phyloP scores from a whole-genome alignment of 2,329 filamentous ascomycete species.

The Epichloe brachyelytri region DNA sequence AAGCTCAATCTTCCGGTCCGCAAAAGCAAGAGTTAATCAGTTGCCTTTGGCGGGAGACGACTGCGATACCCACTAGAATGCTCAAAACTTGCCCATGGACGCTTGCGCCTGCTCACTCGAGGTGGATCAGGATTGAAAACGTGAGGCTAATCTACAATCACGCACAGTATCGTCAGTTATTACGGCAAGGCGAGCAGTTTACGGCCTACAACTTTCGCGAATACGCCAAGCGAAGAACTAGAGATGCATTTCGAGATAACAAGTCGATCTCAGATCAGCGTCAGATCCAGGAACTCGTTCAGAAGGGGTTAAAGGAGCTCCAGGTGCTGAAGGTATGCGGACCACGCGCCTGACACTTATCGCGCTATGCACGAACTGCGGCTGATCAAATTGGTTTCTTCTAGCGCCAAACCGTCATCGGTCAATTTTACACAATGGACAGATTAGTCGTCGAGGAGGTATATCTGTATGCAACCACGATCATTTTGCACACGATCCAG shows the following conservation, averaged over 20 bases:
- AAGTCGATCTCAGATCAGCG: slow-evolving; percentile 58
- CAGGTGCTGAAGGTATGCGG: slow-evolving; percentile 72
- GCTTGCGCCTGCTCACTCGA: background rate
- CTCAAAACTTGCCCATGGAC: background rate
- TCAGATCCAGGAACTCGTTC: slow-evolving; percentile 74
- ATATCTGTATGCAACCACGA: slow-evolving; percentile 45
- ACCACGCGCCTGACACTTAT: too few relatives aligned
- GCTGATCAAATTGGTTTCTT: slow-evolving; percentile 4
- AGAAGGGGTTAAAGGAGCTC: slow-evolving; percentile 76
- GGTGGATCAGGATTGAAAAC: background rate
- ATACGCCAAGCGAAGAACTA: slow-evolving; percentile 82
- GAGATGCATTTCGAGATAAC: slow-evolving; percentile 81
- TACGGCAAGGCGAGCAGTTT: slow-evolving; percentile 79
- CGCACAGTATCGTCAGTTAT: slow-evolving; percentile 73
- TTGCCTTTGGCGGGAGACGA: background rate
- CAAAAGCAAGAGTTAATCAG: background rate
- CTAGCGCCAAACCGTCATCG: slow-evolving; percentile 87
- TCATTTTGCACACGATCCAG: background rate
- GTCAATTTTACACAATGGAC: slow-evolving; percentile 89
- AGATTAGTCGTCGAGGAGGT: slow-evolving; percentile 80
- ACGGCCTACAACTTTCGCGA: slow-evolving; percentile 95
- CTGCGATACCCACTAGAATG: background rate
- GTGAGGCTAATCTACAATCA: background rate
- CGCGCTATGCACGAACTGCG: slow-evolving; percentile 5
- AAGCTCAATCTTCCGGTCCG: background rate